Conservation (phyloP, 2,329 filamentous ascomycete species). For the Diplocarpon rosae region DNA sequence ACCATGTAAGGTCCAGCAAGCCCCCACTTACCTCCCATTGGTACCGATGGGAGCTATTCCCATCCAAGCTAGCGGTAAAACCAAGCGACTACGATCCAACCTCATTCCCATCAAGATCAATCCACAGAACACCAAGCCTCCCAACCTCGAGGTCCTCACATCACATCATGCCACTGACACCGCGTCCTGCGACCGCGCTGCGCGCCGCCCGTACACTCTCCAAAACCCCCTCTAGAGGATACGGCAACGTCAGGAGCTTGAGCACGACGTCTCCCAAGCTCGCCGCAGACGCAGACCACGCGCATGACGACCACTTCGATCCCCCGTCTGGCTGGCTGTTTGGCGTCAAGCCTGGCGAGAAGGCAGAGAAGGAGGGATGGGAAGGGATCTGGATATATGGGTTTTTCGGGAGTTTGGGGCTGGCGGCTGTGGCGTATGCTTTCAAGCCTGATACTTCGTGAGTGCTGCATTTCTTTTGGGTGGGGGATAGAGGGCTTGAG, state of each 20-base stretch:
- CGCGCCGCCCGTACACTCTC: too few relatives aligned
- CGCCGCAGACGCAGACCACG: constrained; percentile 21
- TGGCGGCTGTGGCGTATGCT: constrained; percentile 71
- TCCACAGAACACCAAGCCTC: too few relatives aligned
- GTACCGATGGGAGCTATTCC: too few relatives aligned
- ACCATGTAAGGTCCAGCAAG: too few relatives aligned
- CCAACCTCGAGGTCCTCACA: too few relatives aligned
- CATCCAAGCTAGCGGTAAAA: too few relatives aligned
- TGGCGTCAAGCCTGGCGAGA: constrained; percentile 88
- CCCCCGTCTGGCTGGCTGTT: constrained; percentile 87
- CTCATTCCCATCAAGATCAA: too few relatives aligned
- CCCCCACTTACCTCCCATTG: too few relatives aligned
- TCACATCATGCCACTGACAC: too few relatives aligned
- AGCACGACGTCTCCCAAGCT: not conserved
- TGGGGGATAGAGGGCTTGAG: not conserved
- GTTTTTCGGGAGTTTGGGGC: constrained; percentile 65
- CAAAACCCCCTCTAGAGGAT: too few relatives aligned
- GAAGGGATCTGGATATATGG: constrained; percentile 78
- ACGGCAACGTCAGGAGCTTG: not conserved
- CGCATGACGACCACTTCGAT: constrained; percentile 56
- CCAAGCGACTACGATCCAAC: too few relatives aligned
- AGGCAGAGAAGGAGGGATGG: constrained; percentile 94
- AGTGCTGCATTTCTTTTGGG: constrained; percentile 34
- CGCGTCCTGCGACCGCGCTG: too few relatives aligned
- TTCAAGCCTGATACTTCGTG: constrained; percentile 99